Base-by-base conservation (phyloP, 2,329 filamentous ascomycete genomes). In the Penicillium sp. region DNA sequence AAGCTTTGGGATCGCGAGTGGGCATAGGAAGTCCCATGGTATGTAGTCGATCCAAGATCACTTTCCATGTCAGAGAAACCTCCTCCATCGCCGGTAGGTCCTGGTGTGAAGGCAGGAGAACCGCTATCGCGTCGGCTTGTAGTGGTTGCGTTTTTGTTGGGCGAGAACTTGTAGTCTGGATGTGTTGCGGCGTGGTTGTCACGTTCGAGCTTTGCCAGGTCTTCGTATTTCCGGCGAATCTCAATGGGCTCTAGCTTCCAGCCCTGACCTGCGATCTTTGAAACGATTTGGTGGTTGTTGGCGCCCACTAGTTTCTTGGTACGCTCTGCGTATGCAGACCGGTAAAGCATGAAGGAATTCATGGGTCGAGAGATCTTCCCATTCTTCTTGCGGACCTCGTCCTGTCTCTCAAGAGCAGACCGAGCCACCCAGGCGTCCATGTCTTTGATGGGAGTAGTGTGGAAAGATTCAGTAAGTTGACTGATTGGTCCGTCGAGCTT, bases 341-440 rank as follows among this genome's bases (percentile, higher is more conserved):
- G 89, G 74, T 99, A 99, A 50, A 99, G 81, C 89, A 99, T 96
- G 79, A 97, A 99, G 0, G 91, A 93, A 74, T 99, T 99, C 89
- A 97, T 96, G 3, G 94, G 93, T 31, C 94, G 84, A 68, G 93
- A 91, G 65, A 97, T 84, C 72, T 93, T 92, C 27, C 90, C 90
- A 37, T 86, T 79, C 67, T 87, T 91, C 67, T 85, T 83, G 43
- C 54, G 54, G 19, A 89, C 86, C 73, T 96, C 92, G 54, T 80
- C 77, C 49, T 80, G 81, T 56, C 93, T 85, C 7, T 82, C 82
- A 56, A 90, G 87, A 2, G 80, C 76, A 10, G 89, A 80, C 50
- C 93, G 84, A 67, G 88, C 86, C 37, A 95, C 92, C 80, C 89
- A 96, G 27, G 81, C 80, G 52, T 88, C 85, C 77, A 97, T 96